A percentile compares a stretch with the other conserved stretches of the same genome.
phyloP scores from a whole-genome alignment of 2,329 filamentous ascomycete genomes.

The Fusarium torulosum region DNA sequence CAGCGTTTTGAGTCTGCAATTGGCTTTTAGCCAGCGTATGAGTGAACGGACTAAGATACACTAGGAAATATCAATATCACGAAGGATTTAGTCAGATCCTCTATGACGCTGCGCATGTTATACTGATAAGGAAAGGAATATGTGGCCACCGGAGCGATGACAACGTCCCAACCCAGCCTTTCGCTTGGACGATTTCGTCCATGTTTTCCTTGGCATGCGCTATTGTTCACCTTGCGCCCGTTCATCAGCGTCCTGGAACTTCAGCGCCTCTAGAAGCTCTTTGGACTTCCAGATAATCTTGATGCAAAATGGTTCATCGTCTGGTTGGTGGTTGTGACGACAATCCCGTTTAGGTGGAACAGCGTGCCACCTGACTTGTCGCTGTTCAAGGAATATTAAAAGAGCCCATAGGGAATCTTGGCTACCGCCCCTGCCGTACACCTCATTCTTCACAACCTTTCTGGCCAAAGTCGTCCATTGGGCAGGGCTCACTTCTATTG shows the following conservation, averaged over 20 bases:
- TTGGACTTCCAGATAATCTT: slow-evolving; percentile 2
- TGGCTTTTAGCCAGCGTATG: too few species aligned
- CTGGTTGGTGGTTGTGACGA: neutral
- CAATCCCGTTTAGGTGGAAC: neutral
- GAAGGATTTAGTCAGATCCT: too few species aligned
- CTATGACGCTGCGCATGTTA: too few species aligned
- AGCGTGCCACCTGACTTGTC: slow-evolving; percentile 2
- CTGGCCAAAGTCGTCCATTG: neutral
- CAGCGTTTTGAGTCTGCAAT: too few species aligned
- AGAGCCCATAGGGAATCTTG: neutral
- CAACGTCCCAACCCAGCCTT: too few species aligned
- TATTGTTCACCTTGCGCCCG: neutral
- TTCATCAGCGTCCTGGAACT: neutral
- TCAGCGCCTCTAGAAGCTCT: neutral
- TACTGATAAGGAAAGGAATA: too few species aligned
- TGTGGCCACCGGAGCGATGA: too few species aligned
- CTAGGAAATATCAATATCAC: too few species aligned
- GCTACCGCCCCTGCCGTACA: neutral
- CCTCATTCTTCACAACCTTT: neutral
- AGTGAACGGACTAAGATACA: too few species aligned
- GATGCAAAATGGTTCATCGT: slow-evolving; percentile 8
- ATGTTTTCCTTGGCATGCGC: too few species aligned
- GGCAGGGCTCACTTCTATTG: fast-evolving
- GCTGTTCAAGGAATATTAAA: neutral
- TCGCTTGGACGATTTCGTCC: too few species aligned